Conservation (phyloP, 192 early-diverging fungal species). For the Allomyces macrogynus region DNA sequence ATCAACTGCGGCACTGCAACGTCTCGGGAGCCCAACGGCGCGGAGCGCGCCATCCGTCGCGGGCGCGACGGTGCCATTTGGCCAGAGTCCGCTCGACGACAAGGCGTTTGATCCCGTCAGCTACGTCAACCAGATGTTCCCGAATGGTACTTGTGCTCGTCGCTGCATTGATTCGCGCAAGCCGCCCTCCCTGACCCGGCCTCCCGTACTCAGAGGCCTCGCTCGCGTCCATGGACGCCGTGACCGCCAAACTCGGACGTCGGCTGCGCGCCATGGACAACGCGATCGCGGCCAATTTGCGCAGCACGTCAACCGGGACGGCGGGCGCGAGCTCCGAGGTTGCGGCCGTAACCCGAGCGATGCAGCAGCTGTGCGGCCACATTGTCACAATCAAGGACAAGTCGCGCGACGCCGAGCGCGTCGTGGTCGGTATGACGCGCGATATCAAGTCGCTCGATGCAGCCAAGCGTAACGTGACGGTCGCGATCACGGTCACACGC, state of each 20-base stretch:
- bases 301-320: background rate
- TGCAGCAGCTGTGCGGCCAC: slow-evolving; percentile 50
- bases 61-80: too few species aligned
- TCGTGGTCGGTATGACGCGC: slow-evolving; percentile 84
- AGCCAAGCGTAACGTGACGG: slow-evolving; percentile 76
- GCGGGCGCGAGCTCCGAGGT: background rate
- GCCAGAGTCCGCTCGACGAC: slow-evolving; percentile 38
- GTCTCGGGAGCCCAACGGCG: too few species aligned
- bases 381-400: slow-evolving; percentile 71
- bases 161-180: background rate
- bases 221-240: too few species aligned
- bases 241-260: too few species aligned
- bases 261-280: background rate
- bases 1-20: too few species aligned
- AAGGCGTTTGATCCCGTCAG: slow-evolving; percentile 48
- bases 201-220: too few species aligned
- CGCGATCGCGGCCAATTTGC: background rate
- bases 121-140: slow-evolving; percentile 65
- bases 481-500: slow-evolving; percentile 57
- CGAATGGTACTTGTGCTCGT: slow-evolving; percentile 28
- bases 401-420: slow-evolving; percentile 60
- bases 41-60: too few species aligned
- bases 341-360: background rate
- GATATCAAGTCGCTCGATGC: slow-evolving; percentile 89
- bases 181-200: background rate